phyloP scores from a whole-genome alignment of 371 early-diverging fungal genomes.

The Mucor piriformis region DNA sequence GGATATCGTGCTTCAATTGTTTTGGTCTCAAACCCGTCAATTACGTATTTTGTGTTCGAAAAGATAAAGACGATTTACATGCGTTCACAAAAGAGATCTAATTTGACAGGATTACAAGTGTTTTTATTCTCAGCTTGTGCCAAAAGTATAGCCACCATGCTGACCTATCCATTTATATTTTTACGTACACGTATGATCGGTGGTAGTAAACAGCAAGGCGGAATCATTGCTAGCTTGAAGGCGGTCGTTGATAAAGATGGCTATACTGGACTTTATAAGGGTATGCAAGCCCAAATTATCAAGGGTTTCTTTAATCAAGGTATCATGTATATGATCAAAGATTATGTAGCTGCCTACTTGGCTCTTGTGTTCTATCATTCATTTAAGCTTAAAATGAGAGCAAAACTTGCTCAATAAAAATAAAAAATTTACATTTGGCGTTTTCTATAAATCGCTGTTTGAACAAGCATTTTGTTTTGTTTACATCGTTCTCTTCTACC shows the following conservation, averaged over 20 bases:
- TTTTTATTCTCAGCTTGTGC: slow-evolving; percentile 63
- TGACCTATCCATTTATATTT: slow-evolving; percentile 66
- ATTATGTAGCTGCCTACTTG: slow-evolving; percentile 59
- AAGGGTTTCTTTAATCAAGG: slow-evolving; percentile 70
- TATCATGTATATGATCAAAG: slow-evolving; percentile 70
- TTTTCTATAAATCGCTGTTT: neutral
- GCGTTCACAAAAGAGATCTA: slow-evolving; percentile 28
- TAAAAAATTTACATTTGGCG: neutral
- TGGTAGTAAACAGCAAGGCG: slow-evolving; percentile 17
- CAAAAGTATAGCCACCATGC: slow-evolving; percentile 59
- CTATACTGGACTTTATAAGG: slow-evolving; percentile 54
- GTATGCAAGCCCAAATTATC: slow-evolving; percentile 59
- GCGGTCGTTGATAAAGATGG: slow-evolving; percentile 53
- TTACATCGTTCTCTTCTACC: neutral
- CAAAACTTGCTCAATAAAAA: slow-evolving; percentile 6
- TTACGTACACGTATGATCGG: slow-evolving; percentile 54
- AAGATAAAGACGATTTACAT: slow-evolving; percentile 50
- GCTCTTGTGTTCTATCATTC: slow-evolving; percentile 52
- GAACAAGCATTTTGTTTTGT: neutral
- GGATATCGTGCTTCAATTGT: slow-evolving; percentile 65
- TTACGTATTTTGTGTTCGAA: slow-evolving; percentile 67
- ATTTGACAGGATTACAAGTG: slow-evolving; percentile 47
- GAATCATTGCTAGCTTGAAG: slow-evolving; percentile 48
- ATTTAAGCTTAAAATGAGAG: slow-evolving; percentile 29
- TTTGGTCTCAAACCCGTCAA: slow-evolving; percentile 62